phyloP scores from a whole-genome alignment of 192 early-diverging fungal genomes.

The Gigaspora rosea region DNA sequence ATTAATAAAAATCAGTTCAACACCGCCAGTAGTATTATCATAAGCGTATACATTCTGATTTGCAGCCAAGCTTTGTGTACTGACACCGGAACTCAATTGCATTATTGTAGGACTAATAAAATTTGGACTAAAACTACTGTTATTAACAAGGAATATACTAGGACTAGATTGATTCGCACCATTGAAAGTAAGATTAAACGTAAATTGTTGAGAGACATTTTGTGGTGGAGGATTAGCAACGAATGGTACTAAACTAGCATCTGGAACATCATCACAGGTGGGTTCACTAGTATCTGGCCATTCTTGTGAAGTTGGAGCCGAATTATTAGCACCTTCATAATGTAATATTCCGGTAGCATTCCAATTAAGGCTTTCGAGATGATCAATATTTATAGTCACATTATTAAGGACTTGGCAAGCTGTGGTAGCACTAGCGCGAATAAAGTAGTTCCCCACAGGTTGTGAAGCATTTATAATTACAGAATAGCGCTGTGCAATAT shows the following conservation, averaged over 20 bases:
- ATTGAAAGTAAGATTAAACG: slow-evolving; percentile 48
- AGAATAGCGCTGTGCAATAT: slow-evolving; percentile 78
- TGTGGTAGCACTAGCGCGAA: slow-evolving; percentile 68
- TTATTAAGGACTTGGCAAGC: neutral
- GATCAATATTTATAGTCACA: slow-evolving; percentile 30
- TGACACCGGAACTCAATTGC: slow-evolving; percentile 62
- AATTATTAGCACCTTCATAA: slow-evolving; percentile 45
- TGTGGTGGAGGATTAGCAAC: slow-evolving; percentile 51
- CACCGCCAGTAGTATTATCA: slow-evolving; percentile 61
- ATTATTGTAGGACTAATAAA: slow-evolving; percentile 68
- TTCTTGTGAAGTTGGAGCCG: slow-evolving; percentile 34
- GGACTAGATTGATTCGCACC: slow-evolving; percentile 57
- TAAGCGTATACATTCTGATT: slow-evolving; percentile 65
- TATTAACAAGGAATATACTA: slow-evolving; percentile 73
- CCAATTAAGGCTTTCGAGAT: slow-evolving; percentile 52
- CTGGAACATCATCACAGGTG: neutral
- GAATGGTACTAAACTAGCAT: neutral
- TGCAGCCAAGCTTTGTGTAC: slow-evolving; percentile 52
- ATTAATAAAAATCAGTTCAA: slow-evolving; percentile 79
- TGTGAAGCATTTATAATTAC: slow-evolving; percentile 75
- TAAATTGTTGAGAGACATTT: slow-evolving; percentile 48
- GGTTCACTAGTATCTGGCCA: slow-evolving; percentile 51
- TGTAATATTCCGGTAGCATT: slow-evolving; percentile 63
- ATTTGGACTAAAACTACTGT: slow-evolving; percentile 79
- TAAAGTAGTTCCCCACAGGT: slow-evolving; percentile 61